A percentile compares a stretch with the other conserved stretches of the same genome.
phyloP scores from a whole-genome alignment of 2,329 filamentous ascomycete genomes.

The Magnaporthales sp. region DNA sequence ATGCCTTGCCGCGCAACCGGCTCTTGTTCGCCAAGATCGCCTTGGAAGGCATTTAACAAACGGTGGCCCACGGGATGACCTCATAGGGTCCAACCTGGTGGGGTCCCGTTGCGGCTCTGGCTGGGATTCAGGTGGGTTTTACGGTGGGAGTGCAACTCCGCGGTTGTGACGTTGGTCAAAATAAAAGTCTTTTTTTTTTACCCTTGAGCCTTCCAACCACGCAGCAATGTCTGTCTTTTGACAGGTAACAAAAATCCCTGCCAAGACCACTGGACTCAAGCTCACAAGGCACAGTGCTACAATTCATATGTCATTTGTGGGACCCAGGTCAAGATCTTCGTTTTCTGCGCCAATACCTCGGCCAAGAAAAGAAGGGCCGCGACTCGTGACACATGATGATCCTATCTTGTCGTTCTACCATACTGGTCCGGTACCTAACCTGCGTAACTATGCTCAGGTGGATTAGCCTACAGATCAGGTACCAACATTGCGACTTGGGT shows the following conservation, averaged over 20 bases:
- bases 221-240: neutral
- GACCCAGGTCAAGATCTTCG: neutral
- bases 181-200: neutral
- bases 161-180: neutral
- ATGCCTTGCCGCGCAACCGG: neutral
- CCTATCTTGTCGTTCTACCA: neutral
- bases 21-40: neutral
- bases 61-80: slow-evolving; percentile 2
- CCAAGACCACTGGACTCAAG: neutral
- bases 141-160: neutral
- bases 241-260: neutral
- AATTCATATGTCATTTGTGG: neutral
- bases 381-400: neutral
- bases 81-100: neutral
- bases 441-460: neutral
- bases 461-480: neutral
- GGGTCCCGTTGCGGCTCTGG: neutral
- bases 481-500: neutral
- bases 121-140: neutral
- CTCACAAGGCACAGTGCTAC: neutral
- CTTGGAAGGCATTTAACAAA: neutral
- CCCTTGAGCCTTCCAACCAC: neutral
- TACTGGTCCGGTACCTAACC: neutral
- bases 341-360: neutral
- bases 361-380: neutral